Percentiles rank a stretch among this genome's conserved stretches.
phyloP scores from a whole-genome alignment of 108 stramenopile genomes.

The Seminavis robusta region DNA sequence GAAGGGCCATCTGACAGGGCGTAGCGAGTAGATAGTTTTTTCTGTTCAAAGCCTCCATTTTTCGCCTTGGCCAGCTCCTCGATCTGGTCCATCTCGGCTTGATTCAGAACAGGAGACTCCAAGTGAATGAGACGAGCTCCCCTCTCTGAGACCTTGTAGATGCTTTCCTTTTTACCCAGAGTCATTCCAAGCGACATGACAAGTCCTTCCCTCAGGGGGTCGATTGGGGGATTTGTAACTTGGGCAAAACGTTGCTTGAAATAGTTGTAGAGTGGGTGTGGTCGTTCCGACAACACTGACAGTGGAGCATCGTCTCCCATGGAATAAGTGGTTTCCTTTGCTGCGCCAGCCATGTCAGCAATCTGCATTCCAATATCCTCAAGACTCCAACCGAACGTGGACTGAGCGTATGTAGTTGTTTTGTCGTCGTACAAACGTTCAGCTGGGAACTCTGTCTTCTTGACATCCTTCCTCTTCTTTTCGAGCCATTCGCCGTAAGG shows the following conservation, averaged over 20 bases:
- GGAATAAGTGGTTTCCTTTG: slow-evolving; percentile 94
- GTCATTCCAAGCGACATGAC: slow-evolving; percentile 97
- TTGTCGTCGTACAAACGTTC: slow-evolving; percentile 77
- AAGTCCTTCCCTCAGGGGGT: slow-evolving; percentile 93
- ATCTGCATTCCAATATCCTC: slow-evolving; percentile 98
- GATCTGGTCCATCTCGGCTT: slow-evolving; percentile 70
- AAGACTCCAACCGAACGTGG: slow-evolving; percentile 90
- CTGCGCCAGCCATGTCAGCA: slow-evolving; percentile 90
- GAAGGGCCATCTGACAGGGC: slow-evolving; percentile 71
- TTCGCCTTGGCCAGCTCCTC: slow-evolving; percentile 43
- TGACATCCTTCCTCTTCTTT: slow-evolving; percentile 69
- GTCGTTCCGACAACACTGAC: slow-evolving; percentile 82
- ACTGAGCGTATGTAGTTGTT: slow-evolving; percentile 79
- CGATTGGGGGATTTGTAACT: slow-evolving; percentile 98
- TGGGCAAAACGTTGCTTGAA: slow-evolving; percentile 98
- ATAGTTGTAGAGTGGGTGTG: slow-evolving; percentile 93
- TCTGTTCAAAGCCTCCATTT: slow-evolving; percentile 78
- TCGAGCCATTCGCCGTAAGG: slow-evolving; percentile 89
- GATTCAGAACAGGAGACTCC: slow-evolving; percentile 75
- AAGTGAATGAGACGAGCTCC: slow-evolving; percentile 84
- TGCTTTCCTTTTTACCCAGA: slow-evolving; percentile 91
- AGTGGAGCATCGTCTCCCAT: slow-evolving; percentile 99
- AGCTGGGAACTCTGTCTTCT: slow-evolving; percentile 35
- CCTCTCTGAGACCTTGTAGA: slow-evolving; percentile 86
- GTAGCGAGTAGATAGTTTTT: slow-evolving; percentile 84